These are phyloP conservation scores for Daedaleopsis sinensis DNA, from an alignment of 768 basidiomycete species.

Conservation along the genomic window DNA sequence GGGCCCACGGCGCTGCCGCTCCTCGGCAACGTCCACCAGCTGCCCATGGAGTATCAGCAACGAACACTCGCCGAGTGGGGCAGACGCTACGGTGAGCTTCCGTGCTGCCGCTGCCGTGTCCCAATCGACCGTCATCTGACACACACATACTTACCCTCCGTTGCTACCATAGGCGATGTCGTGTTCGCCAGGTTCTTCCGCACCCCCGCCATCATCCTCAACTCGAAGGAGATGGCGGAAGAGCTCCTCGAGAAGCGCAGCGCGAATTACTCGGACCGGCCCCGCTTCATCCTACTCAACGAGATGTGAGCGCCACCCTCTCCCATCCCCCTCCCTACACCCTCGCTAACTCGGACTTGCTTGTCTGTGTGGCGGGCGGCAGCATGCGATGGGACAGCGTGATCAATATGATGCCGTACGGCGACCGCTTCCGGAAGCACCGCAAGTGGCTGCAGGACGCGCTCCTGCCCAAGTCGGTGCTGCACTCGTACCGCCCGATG, in stretches of 20 bases:
- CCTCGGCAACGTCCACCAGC: slow-evolving; percentile 18
- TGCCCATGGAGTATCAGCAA: slow-evolving; percentile 15
- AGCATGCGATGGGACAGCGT: slow-evolving; percentile 28
- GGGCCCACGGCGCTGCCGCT: slow-evolving; percentile 14
- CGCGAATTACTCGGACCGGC: slow-evolving; percentile 31
- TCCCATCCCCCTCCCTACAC: background rate
- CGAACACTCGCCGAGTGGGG: slow-evolving; percentile 21
- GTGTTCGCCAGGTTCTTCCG: slow-evolving; percentile 23
- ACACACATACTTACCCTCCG: background rate
- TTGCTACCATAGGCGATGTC: slow-evolving; percentile 21
- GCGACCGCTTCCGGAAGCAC: slow-evolving; percentile 26
- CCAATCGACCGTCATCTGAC: background rate
- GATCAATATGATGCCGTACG: slow-evolving; percentile 24
- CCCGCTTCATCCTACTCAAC: slow-evolving; percentile 21
- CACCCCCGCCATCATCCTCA: slow-evolving; percentile 27
- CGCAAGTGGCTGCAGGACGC: slow-evolving; percentile 25
- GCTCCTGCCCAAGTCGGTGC: slow-evolving; percentile 13
- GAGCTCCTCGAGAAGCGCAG: slow-evolving; percentile 34
- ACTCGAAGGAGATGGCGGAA: slow-evolving; percentile 23
- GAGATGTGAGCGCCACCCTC: slow-evolving; percentile 24
- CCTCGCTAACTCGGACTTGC: background rate
- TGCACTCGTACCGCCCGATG: slow-evolving; percentile 18
- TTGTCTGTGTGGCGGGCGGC: background rate
- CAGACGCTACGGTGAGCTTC: slow-evolving; percentile 12
- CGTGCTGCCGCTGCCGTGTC: background rate